Conservation (phyloP, 2,329 filamentous ascomycete species). For the Fusarium gaditjirri region DNA sequence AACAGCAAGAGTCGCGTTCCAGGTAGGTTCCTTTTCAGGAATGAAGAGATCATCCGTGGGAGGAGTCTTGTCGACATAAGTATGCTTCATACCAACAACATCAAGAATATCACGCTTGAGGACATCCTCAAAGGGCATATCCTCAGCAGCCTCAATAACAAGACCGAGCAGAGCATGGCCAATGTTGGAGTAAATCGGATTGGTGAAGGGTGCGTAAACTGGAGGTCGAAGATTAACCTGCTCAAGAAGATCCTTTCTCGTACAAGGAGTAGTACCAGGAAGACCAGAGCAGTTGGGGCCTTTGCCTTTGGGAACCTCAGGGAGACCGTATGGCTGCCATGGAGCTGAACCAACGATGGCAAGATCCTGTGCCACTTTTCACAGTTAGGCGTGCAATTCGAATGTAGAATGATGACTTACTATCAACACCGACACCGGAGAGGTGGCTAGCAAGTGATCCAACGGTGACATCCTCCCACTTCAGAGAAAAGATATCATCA, state of each 20-base stretch:
- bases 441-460: slow-evolving; percentile 58
- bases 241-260: slow-evolving; percentile 43
- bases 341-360: slow-evolving; percentile 39
- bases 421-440: slow-evolving; percentile 54
- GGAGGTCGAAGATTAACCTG: slow-evolving; percentile 49
- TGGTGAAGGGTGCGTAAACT: slow-evolving; percentile 55
- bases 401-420: slow-evolving; percentile 29
- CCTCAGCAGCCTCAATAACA: slow-evolving; percentile 57
- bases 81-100: slow-evolving; percentile 55
- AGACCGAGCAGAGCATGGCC: slow-evolving; percentile 58
- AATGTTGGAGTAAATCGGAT: slow-evolving; percentile 61
- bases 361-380: slow-evolving; percentile 49
- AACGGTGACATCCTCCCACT: slow-evolving; percentile 61
- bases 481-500: slow-evolving; percentile 48
- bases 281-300: slow-evolving; percentile 51
- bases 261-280: slow-evolving; percentile 47
- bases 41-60: slow-evolving; percentile 50
- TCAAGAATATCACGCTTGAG: slow-evolving; percentile 54
- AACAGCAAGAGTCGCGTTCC: slow-evolving; percentile 49
- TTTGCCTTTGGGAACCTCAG: slow-evolving; percentile 43
- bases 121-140: slow-evolving; percentile 52
- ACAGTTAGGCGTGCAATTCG: neutral
- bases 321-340: slow-evolving; percentile 49
- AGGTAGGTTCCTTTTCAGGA: slow-evolving; percentile 48
- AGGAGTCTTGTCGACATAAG: slow-evolving; percentile 50